phyloP scores from a whole-genome alignment of 2,329 filamentous ascomycete species.

The Talaromyces funiculosus region DNA sequence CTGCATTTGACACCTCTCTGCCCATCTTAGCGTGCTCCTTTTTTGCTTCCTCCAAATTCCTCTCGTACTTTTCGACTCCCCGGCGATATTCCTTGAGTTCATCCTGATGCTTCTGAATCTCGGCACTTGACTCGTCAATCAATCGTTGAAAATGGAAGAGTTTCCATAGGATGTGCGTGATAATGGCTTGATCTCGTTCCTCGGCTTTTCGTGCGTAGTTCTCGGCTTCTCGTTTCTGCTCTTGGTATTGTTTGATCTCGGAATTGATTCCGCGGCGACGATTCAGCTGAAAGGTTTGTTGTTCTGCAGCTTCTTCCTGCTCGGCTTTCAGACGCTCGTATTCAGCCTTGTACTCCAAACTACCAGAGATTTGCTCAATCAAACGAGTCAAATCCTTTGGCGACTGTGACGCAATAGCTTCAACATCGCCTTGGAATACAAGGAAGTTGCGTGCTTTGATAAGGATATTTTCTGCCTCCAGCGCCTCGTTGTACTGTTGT shows the following conservation, averaged over 20 bases:
- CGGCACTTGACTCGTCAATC: conserved; percentile 83
- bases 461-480: conserved; percentile 91
- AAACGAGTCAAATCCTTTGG: conserved; percentile 87
- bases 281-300: conserved; percentile 81
- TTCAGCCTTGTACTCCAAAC: conserved; percentile 86
- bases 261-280: conserved; percentile 91
- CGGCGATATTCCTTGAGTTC: conserved; percentile 89
- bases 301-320: conserved; percentile 78
- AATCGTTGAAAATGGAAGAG: conserved; percentile 89
- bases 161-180: conserved; percentile 94
- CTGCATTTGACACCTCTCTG: conserved; percentile 72
- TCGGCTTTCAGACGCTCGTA: conserved; percentile 88
- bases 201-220: conserved; percentile 86
- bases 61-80: conserved; percentile 78
- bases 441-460: conserved; percentile 98
- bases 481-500: conserved; percentile 84
- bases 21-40: conserved; percentile 74
- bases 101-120: conserved; percentile 90
- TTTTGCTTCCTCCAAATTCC: conserved; percentile 71
- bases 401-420: conserved; percentile 91
- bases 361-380: conserved; percentile 96
- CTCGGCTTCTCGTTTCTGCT: conserved; percentile 93
- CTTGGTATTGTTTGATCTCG: conserved; percentile 95
- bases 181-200: conserved; percentile 83
- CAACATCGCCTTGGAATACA: conserved; percentile 96